phyloP scores from a whole-genome alignment of 23 red algal genomes.

The Gracilariopsis chorda region DNA sequence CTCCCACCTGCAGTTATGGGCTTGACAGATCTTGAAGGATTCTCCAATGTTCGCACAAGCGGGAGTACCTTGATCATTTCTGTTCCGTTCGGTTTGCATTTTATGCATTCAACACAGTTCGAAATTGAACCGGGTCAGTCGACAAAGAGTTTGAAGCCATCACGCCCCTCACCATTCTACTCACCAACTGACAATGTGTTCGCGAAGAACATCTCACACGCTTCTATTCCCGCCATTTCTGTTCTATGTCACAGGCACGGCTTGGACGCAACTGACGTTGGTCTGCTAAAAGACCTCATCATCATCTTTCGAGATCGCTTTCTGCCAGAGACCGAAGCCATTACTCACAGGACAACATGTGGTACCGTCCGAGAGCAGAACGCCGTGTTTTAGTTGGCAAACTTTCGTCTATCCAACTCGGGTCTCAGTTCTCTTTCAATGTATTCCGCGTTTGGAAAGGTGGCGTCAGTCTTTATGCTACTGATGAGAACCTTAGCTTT shows the following conservation, averaged over 20 bases:
- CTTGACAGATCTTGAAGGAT: not conserved
- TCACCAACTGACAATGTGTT: too few relatives aligned
- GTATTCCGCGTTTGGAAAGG: slow-evolving; percentile 16
- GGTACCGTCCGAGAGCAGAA: not conserved
- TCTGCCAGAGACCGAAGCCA: too few relatives aligned
- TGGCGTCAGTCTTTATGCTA: slow-evolving; percentile 47
- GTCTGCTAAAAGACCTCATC: not conserved
- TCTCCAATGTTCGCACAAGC: not conserved
- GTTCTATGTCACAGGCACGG: not conserved
- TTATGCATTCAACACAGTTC: not conserved
- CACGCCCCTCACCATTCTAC: not conserved
- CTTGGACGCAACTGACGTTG: not conserved
- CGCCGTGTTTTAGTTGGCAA: not conserved
- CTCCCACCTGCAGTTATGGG: not conserved
- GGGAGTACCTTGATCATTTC: not conserved
- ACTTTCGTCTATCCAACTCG: slow-evolving; percentile 15
- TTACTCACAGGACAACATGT: too few relatives aligned
- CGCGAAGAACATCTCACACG: not conserved
- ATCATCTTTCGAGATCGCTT: not conserved
- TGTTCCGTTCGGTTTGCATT: not conserved
- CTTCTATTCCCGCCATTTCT: not conserved
- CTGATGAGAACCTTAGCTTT: slow-evolving; percentile 6
- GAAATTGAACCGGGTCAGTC: not conserved
- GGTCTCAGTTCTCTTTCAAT: not conserved
- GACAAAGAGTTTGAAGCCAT: too few relatives aligned